Evolutionary conservation across 2,329 filamentous ascomycete genomes (phyloP).

Genomic region (Acrodontium crateriforme): DNA sequence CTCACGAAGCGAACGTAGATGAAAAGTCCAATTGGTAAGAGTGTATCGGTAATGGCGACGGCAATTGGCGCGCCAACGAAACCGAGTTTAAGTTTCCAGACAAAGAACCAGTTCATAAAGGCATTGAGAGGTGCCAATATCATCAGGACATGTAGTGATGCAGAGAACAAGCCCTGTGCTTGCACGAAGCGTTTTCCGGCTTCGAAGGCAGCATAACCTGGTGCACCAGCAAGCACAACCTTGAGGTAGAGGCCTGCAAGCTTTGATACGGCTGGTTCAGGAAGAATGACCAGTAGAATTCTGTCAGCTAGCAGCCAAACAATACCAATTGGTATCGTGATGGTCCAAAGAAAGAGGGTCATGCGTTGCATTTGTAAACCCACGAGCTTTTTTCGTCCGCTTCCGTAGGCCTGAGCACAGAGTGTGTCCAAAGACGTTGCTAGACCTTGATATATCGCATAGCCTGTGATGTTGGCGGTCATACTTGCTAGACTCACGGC

Average conservation of each 20-base stretch:
- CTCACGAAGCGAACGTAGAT: conserved; percentile 58
- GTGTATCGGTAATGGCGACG: conserved; percentile 57
- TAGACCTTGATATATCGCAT: conserved; percentile 41
- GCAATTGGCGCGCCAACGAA: conserved; percentile 69
- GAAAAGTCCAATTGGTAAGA: conserved; percentile 56
- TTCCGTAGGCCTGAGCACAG: conserved; percentile 84
- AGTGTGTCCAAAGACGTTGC: conserved; percentile 82
- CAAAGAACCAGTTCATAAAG: conserved; percentile 64
- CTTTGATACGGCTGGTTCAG: conserved; percentile 52
- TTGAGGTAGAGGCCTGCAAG: conserved; percentile 61
- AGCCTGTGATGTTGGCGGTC: conserved; percentile 33
- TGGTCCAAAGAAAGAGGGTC: conserved; percentile 57
- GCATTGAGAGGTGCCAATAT: conserved; percentile 71
- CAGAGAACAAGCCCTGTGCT: conserved; percentile 71
- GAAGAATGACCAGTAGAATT: conserved; percentile 51
- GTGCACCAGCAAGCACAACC: conserved; percentile 53
- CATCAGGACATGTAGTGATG: conserved; percentile 67
- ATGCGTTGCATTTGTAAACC: conserved; percentile 69
- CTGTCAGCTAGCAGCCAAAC: conserved; percentile 55
- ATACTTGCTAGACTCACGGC: conserved; percentile 32
- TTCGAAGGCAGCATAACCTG: conserved; percentile 64
- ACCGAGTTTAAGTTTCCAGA: conserved; percentile 52
- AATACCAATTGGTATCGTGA: conserved; percentile 58
- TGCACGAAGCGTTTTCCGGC: conserved; percentile 73
- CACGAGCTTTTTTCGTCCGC: conserved; percentile 74